Base-by-base conservation (phyloP, 768 basidiomycete species). In the Tylopilus intermedius region DNA sequence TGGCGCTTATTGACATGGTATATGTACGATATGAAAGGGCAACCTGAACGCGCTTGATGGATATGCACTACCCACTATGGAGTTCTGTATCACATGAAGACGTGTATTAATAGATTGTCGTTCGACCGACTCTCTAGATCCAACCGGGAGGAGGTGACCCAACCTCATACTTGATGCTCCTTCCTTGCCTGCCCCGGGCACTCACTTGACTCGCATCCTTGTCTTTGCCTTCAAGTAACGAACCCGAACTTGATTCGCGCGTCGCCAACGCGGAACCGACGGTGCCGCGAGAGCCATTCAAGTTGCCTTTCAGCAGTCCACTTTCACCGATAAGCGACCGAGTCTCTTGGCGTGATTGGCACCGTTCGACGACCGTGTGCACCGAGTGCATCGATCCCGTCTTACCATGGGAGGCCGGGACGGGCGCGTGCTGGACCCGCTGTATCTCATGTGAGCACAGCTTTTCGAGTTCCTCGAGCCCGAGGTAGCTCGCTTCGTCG, bases 401-500 rank as follows among this genome's bases (percentile, higher is more conserved):
- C 62, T 81, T 82, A 51, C 78, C 59, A 35, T 49, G 46, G 15
- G 75, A 78, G 18, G 52, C 56, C 40, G 60, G 41, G 15, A 72
- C 59, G 46, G 72, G 66, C 26, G 73, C 63, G 27, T 68, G 72
- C 45, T 79, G 79, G 26, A 76, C 74, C 27, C 75, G 74, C 18
- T 77, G 76, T 35, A 90, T 75, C 69, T 91, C 87, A 15, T 82
- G 80, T 8, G 70, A 68, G 62, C 90, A 91, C 2, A 93, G 75
- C 56, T 74, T 76, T 55, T 80, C 74, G 15, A 93, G 76, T 42
- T 77, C 78, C 0, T 77, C 76, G 48, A 92, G 81, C 26, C 79
- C 82, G n/a, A 92, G 80, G 62, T 82, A 90, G 39, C 74, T 73
- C 2, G 90, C 86, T 64, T 93, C 90, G 57, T 92, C 88, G 10